These are phyloP conservation scores for Blastocystis hominis DNA, from an alignment of 352 stramenopile genomes.

Conservation along the genomic window DNA sequence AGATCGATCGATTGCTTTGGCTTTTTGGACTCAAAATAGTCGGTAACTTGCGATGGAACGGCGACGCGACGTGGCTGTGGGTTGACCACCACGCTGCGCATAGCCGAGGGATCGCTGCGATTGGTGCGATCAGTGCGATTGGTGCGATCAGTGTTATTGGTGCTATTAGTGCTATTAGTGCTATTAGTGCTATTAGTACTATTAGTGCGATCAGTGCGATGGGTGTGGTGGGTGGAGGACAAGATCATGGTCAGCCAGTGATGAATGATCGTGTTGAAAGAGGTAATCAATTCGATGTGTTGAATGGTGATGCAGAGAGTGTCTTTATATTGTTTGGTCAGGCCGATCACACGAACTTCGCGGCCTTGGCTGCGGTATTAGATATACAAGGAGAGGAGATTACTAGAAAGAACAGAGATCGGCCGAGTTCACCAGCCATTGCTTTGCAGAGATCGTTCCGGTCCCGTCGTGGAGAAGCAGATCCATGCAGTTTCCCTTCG, in stretches of 20 bases:
- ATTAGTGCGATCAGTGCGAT: background rate
- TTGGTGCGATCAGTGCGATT: background rate
- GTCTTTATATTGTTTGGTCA: background rate
- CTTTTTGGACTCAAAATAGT: background rate
- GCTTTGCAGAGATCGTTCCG: background rate
- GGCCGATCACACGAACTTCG: background rate
- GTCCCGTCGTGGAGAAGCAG: constrained; percentile 24
- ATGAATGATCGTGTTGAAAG: background rate
- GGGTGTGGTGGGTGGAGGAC: background rate
- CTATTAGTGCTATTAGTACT: too few species aligned
- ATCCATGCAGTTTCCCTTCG: background rate
- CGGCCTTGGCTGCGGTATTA: background rate
- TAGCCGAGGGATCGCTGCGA: background rate
- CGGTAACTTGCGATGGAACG: background rate
- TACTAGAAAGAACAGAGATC: background rate
- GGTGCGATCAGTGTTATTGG: background rate
- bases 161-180: too few species aligned
- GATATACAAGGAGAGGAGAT: background rate
- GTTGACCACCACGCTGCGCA: background rate
- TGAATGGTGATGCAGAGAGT: constrained; percentile 5
- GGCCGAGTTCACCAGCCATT: background rate
- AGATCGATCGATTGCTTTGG: background rate
- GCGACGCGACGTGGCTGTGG: background rate
- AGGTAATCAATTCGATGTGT: constrained; percentile 9
- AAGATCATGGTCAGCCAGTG: constrained; percentile 8